These are phyloP conservation scores for Kokia cookei DNA, from an alignment of 441 rosid genomes.

Conservation along the genomic window DNA sequence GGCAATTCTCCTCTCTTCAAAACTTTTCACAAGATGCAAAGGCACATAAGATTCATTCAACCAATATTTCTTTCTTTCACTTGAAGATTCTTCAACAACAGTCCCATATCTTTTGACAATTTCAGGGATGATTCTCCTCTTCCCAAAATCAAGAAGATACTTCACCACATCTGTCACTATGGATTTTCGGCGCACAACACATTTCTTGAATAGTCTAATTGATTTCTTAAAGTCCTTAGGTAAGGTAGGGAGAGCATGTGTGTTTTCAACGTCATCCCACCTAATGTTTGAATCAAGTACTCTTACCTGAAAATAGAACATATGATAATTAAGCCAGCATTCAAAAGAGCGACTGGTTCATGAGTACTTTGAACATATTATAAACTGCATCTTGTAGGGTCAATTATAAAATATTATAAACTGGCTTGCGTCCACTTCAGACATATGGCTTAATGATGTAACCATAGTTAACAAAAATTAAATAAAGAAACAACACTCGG, in stretches of 20 bases:
- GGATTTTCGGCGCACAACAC: constrained; percentile 70
- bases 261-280: constrained; percentile 89
- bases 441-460: background rate
- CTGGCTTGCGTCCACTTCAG: background rate
- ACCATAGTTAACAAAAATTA: background rate
- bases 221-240: constrained; percentile 79
- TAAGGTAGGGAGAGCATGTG: constrained; percentile 42
- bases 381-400: background rate
- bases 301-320: constrained; percentile 61
- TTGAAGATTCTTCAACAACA: constrained; percentile 75
- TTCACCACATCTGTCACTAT: constrained; percentile 50
- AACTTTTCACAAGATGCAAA: constrained; percentile 83
- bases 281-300: constrained; percentile 66
- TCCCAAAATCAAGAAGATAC: constrained; percentile 98
- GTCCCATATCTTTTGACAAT: constrained; percentile 63
- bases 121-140: constrained; percentile 82
- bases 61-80: constrained; percentile 91
- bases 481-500: background rate
- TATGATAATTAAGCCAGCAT: background rate
- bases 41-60: constrained; percentile 71
- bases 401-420: background rate
- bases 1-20: constrained; percentile 84
- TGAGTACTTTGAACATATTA: background rate
- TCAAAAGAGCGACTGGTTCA: background rate
- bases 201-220: constrained; percentile 78